Conservation (phyloP, 2,329 filamentous ascomycete species). For the Microdochium paspali region DNA sequence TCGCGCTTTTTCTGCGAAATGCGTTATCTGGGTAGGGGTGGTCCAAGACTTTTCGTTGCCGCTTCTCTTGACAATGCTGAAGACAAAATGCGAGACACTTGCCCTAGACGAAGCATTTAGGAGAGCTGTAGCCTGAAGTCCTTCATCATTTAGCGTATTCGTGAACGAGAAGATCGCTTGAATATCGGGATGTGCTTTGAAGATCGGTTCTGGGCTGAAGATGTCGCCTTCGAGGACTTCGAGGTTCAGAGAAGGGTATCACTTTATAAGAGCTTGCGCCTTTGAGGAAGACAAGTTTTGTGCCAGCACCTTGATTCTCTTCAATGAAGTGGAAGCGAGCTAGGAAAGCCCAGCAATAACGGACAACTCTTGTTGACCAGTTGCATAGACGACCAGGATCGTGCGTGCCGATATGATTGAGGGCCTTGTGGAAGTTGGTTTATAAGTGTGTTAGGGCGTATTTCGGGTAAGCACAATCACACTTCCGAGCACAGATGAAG, state of each 20-base stretch:
- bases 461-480: too few relatives aligned
- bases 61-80: conserved; percentile 51
- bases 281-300: conserved; percentile 17
- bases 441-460: too few relatives aligned
- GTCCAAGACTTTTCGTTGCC: conserved; percentile 36
- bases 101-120: conserved; percentile 44
- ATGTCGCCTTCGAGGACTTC: conserved; percentile 24
- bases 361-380: conserved; percentile 23
- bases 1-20: conserved; percentile 51
- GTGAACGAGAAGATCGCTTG: conserved; percentile 23
- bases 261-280: conserved; percentile 13
- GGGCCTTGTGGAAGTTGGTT: too few relatives aligned
- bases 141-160: conserved; percentile 17
- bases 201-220: conserved; percentile 20
- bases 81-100: conserved; percentile 49
- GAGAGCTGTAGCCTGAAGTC: conserved; percentile 47
- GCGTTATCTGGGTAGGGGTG: conserved; percentile 44
- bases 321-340: conserved; percentile 11
- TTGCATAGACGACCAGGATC: conserved; percentile 26
- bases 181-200: conserved; percentile 19
- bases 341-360: conserved; percentile 15
- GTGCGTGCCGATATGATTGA: conserved; percentile 10
- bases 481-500: too few relatives aligned
- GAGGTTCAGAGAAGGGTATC: conserved; percentile 14
- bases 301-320: conserved; percentile 14